phyloP scores from a whole-genome alignment of 805 yeast species.

The Saturnispora saitoi region DNA sequence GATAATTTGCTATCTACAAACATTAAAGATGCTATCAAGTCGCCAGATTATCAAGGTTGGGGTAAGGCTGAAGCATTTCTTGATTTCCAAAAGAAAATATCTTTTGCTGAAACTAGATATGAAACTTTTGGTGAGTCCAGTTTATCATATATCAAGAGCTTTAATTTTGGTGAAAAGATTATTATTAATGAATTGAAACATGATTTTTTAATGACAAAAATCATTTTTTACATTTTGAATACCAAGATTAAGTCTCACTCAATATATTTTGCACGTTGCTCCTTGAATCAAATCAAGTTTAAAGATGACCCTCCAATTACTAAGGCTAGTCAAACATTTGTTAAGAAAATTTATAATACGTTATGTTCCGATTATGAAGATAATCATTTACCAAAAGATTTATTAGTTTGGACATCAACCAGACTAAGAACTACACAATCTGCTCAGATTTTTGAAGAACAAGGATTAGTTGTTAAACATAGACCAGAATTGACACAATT shows the following conservation, averaged over 20 bases:
- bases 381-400: constrained; percentile 25
- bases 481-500: constrained; percentile 79
- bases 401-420: constrained; percentile 94
- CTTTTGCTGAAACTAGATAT: constrained; percentile 58
- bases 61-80: constrained; percentile 61
- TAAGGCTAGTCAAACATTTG: constrained; percentile 61
- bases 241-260: constrained; percentile 79
- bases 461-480: constrained; percentile 59
- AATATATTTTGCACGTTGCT: constrained; percentile 86
- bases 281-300: constrained; percentile 47
- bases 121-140: constrained; percentile 56
- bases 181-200: constrained; percentile 72
- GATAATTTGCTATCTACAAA: constrained; percentile 59
- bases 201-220: constrained; percentile 85
- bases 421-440: constrained; percentile 77
- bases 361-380: constrained; percentile 31
- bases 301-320: constrained; percentile 77
- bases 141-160: constrained; percentile 72
- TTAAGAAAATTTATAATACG: constrained; percentile 53
- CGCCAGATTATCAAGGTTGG: constrained; percentile 83
- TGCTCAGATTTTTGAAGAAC: constrained; percentile 55
- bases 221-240: constrained; percentile 88
- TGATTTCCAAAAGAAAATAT: constrained; percentile 70
- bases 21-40: constrained; percentile 74
- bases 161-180: constrained; percentile 82